Conservation (phyloP, 2,329 filamentous ascomycete genomes). For the Colletotrichum cereale region DNA sequence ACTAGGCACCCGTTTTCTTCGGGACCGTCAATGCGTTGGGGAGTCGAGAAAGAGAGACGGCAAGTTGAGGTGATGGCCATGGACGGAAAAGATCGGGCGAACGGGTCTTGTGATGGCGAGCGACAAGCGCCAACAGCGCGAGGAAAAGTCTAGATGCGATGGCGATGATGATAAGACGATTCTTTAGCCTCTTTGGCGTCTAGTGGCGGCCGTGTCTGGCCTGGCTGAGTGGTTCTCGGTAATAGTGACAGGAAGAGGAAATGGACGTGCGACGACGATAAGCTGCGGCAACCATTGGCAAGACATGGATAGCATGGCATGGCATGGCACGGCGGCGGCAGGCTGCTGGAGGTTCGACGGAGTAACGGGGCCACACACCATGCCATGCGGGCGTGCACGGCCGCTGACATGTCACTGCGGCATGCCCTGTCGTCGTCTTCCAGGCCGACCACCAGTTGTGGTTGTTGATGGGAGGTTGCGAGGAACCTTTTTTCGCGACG, state of each 20-base stretch:
- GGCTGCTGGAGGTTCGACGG: slow-evolving; percentile 16
- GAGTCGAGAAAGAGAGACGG: neutral
- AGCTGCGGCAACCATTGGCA: slow-evolving; percentile 17
- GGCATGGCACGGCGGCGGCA: slow-evolving; percentile 1
- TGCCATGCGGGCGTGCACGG: slow-evolving; percentile 25
- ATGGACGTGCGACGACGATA: slow-evolving; percentile 27
- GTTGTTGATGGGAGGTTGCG: neutral
- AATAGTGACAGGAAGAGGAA: slow-evolving; percentile 9
- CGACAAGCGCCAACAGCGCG: slow-evolving; percentile 31
- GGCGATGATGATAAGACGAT: slow-evolving; percentile 11
- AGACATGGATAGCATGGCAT: neutral
- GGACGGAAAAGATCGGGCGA: slow-evolving; percentile 6
- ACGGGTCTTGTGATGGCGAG: slow-evolving; percentile 5
- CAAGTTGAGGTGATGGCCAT: neutral
- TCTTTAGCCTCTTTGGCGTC: slow-evolving; percentile 1
- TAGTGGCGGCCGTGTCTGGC: neutral
- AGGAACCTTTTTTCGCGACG: neutral
- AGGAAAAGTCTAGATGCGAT: slow-evolving; percentile 15
- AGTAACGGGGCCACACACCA: neutral
- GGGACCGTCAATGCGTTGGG: slow-evolving; percentile 2
- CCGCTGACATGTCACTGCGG: slow-evolving; percentile 15
- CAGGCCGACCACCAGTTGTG: slow-evolving; percentile 1
- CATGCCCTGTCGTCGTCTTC: neutral
- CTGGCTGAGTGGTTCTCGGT: neutral
- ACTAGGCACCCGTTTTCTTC: neutral